phyloP scores from a whole-genome alignment of 768 basidiomycete species.

The Mycena pura region DNA sequence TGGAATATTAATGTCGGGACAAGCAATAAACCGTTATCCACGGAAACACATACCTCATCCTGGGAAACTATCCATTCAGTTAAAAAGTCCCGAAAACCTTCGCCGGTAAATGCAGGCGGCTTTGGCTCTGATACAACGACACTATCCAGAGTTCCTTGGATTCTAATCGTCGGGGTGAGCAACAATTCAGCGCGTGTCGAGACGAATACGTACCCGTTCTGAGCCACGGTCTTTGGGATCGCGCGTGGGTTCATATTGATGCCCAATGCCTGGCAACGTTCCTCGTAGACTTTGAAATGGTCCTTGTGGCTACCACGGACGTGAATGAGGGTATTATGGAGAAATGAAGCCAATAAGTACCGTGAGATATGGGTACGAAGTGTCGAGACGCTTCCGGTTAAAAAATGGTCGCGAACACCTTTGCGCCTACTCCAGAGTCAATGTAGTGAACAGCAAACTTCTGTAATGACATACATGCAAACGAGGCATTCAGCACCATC shows the following conservation, averaged over 20 bases:
- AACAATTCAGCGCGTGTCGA: background rate
- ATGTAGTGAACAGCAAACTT: too few species aligned
- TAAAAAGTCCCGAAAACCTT: background rate
- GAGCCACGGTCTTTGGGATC: background rate
- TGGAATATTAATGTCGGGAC: background rate
- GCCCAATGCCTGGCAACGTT: background rate
- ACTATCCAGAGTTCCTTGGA: background rate
- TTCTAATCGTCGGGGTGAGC: background rate
- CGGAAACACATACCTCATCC: background rate
- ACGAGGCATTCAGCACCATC: too few species aligned
- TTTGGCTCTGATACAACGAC: background rate
- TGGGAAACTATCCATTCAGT: background rate
- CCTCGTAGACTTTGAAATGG: background rate
- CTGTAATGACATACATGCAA: too few species aligned
- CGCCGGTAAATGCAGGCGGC: background rate
- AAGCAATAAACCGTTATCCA: background rate
- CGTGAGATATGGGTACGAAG: slow-evolving; percentile 1
- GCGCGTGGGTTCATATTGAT: background rate
- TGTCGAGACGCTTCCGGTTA: background rate
- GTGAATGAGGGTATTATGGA: background rate
- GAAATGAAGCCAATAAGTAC: background rate
- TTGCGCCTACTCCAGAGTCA: too few species aligned
- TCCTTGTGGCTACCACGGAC: background rate
- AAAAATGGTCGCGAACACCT: background rate
- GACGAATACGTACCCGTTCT: background rate